Evolutionary conservation across 2,329 filamentous ascomycete genomes (phyloP).

Genomic region (Nemania bipapillata): DNA sequence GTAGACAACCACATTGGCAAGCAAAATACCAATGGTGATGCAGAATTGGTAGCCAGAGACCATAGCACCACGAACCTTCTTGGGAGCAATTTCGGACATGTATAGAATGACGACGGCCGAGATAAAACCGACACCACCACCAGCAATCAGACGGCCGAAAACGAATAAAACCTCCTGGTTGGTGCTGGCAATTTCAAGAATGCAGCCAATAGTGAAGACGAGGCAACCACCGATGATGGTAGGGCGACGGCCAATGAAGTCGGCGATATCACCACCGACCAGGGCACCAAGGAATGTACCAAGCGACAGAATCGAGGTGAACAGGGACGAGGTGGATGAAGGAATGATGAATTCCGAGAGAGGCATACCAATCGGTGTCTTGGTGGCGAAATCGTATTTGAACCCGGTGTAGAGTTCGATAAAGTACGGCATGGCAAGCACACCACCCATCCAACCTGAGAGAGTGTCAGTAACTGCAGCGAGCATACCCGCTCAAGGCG

Average conservation of each 20-base stretch:
- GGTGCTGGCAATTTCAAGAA: constrained; percentile 67
- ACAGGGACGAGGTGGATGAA: constrained; percentile 66
- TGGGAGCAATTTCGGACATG: constrained; percentile 71
- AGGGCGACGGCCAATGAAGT: constrained; percentile 69
- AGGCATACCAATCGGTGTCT: constrained; percentile 44
- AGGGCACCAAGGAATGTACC: constrained; percentile 73
- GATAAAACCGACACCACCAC: constrained; percentile 74
- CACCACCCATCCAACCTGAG: constrained; percentile 45
- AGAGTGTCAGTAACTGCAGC: constrained; percentile 3
- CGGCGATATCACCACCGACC: constrained; percentile 72
- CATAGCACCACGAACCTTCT: constrained; percentile 75
- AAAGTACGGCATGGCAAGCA: constrained; percentile 50
- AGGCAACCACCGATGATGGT: constrained; percentile 69
- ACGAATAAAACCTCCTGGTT: constrained; percentile 66
- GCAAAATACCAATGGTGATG: constrained; percentile 76
- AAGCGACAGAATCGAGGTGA: constrained; percentile 73
- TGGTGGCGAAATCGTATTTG: constrained; percentile 48
- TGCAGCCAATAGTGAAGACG: constrained; percentile 68
- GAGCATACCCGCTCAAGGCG: neutral
- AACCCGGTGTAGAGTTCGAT: constrained; percentile 57
- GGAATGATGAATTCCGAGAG: constrained; percentile 58
- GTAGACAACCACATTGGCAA: constrained; percentile 76
- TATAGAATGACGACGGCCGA: constrained; percentile 75
- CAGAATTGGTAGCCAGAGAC: constrained; percentile 82
- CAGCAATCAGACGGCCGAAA: constrained; percentile 72